These are phyloP conservation scores for Arthrobotrys entomopaga DNA, from an alignment of 2,329 filamentous ascomycete species.

Conservation along the genomic window DNA sequence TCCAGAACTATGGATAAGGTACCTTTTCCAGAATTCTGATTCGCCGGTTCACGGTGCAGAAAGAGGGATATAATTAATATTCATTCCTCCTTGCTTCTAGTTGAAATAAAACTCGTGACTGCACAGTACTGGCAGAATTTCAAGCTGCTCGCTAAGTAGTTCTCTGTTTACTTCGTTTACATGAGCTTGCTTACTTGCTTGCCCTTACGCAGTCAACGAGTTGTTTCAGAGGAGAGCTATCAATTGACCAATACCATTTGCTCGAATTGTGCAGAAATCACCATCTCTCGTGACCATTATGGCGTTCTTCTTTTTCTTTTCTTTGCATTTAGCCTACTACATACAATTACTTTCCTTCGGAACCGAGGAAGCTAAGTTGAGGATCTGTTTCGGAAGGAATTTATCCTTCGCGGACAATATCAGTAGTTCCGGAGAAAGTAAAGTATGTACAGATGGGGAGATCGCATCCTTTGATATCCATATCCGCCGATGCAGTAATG, in stretches of 20 bases:
- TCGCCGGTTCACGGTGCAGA: background rate
- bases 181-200: no score
- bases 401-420: background rate
- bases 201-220: no score
- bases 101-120: background rate
- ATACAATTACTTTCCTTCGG: conserved; percentile 5
- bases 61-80: background rate
- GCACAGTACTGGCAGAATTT: background rate
- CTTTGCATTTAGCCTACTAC: conserved; percentile 23
- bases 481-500: background rate
- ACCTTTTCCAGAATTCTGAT: background rate
- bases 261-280: background rate
- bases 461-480: background rate
- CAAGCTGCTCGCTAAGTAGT: no score
- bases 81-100: background rate
- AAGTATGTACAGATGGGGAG: background rate
- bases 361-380: background rate
- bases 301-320: background rate
- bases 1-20: conserved; percentile 24
- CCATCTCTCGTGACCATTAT: conserved; percentile 30
- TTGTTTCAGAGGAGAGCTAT: no score
- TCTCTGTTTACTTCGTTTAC: no score
- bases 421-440: background rate
- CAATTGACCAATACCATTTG: conserved; percentile 12
- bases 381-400: background rate